A percentile compares a stretch with the other conserved stretches of the same genome.
Evolutionary conservation across 2,329 filamentous ascomycete genomes (phyloP).

Genomic region (Teratosphaeria gauchensis): DNA sequence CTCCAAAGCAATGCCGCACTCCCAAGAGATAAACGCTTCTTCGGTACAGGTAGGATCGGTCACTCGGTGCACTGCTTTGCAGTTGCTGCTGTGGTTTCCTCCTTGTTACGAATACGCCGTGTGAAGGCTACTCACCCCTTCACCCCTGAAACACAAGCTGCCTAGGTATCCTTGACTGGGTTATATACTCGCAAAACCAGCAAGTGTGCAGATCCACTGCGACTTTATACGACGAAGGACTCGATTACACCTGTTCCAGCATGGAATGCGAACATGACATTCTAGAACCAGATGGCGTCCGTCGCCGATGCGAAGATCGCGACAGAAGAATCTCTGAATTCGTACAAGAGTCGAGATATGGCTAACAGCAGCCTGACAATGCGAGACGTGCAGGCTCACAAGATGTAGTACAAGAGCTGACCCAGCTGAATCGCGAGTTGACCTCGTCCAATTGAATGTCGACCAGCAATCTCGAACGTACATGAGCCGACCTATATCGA

Average conservation of each 20-base stretch:
- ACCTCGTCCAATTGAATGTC: conserved; percentile 45
- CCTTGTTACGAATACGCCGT: no score
- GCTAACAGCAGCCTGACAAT: conserved; percentile 5
- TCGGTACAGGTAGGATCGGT: no score
- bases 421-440: conserved; percentile 30
- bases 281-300: conserved; percentile 63
- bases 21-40: no score
- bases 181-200: conserved; percentile 18
- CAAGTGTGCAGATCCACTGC: conserved; percentile 39
- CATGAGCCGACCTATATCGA: conserved; percentile 23
- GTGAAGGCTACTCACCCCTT: conserved; percentile 20
- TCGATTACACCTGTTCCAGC: conserved; percentile 48
- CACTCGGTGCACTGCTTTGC: no score
- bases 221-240: conserved; percentile 58
- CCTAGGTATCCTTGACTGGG: conserved; percentile 14
- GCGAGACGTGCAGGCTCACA: no score
- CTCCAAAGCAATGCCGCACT: no score
- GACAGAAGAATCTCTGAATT: conserved; percentile 62
- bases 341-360: conserved; percentile 68
- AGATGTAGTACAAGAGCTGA: conserved; percentile 16
- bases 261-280: conserved; percentile 65
- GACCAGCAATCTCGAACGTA: conserved; percentile 53
- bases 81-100: no score
- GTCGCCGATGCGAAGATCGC: conserved; percentile 58
- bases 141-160: conserved; percentile 21